These are phyloP conservation scores for Thielaviopsis punctulata DNA, from an alignment of 2,329 filamentous ascomycete species.

Conservation along the genomic window DNA sequence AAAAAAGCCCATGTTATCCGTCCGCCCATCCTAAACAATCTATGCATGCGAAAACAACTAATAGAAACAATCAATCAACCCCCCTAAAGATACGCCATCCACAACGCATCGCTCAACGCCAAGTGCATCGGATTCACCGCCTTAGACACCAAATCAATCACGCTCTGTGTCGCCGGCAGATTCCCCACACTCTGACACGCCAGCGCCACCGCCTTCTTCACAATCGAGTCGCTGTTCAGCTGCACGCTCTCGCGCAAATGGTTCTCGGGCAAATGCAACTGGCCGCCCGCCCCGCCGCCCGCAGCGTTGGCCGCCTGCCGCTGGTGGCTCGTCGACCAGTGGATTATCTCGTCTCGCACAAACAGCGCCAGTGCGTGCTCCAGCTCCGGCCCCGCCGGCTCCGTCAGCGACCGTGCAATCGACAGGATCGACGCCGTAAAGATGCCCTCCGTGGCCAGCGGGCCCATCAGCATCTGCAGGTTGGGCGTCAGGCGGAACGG, in stretches of 20 bases:
- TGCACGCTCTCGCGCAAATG: slow-evolving; percentile 66
- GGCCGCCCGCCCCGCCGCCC: slow-evolving; percentile 15
- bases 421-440: slow-evolving; percentile 94
- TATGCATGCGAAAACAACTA: neutral
- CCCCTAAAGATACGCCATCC: slow-evolving; percentile 86
- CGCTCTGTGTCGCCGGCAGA: slow-evolving; percentile 88
- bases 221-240: slow-evolving; percentile 75
- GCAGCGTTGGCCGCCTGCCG: slow-evolving; percentile 22
- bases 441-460: slow-evolving; percentile 87
- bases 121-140: slow-evolving; percentile 85
- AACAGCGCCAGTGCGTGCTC: slow-evolving; percentile 90
- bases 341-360: slow-evolving; percentile 93
- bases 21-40: no score
- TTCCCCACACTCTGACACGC: slow-evolving; percentile 64
- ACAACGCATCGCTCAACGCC: slow-evolving; percentile 75
- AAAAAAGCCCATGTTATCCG: neutral
- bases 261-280: slow-evolving; percentile 33
- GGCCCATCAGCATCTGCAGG: slow-evolving; percentile 88
- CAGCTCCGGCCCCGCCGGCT: slow-evolving; percentile 65
- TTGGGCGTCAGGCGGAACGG: slow-evolving; percentile 96
- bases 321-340: slow-evolving; percentile 78
- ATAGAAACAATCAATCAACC: neutral
- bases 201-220: slow-evolving; percentile 74
- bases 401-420: slow-evolving; percentile 82
- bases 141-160: slow-evolving; percentile 84